phyloP scores from a whole-genome alignment of 2,329 filamentous ascomycete genomes.

The Penicillium expansum region DNA sequence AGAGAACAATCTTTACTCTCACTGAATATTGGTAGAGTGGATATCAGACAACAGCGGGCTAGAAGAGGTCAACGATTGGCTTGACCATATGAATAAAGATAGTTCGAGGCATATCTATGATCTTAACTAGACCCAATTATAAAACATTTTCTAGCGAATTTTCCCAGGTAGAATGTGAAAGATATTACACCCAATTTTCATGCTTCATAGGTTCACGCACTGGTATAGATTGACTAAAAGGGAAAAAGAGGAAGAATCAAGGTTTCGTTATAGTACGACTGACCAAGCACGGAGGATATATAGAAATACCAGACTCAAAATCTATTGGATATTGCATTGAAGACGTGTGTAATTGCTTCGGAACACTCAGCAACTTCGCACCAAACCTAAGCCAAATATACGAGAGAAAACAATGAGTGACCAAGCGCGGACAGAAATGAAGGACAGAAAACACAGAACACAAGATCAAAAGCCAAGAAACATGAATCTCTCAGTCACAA shows the following conservation, averaged over 20 bases:
- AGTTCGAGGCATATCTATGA: neutral
- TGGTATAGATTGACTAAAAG: neutral
- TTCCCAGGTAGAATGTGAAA: no score
- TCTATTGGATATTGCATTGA: neutral
- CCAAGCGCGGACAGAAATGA: neutral
- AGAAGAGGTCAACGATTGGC: no score
- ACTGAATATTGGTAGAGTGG: no score
- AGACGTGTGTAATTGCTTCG: neutral
- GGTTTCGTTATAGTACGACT: neutral
- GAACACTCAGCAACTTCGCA: neutral
- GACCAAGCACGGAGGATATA: neutral
- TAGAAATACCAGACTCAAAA: no score
- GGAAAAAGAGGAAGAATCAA: neutral
- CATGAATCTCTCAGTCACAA: constrained; percentile 17
- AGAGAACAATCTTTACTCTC: neutral
- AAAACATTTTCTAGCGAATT: no score
- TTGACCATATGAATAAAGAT: neutral
- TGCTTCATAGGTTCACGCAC: neutral
- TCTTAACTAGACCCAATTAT: no score
- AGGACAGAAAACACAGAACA: neutral
- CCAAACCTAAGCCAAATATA: neutral
- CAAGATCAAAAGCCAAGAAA: neutral
- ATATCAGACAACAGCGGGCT: no score
- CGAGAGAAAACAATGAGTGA: neutral
- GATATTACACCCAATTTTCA: neutral